Base-by-base conservation (phyloP, 495 filamentous ascomycete genomes). In the Trichoderma orchidacearum region DNA sequence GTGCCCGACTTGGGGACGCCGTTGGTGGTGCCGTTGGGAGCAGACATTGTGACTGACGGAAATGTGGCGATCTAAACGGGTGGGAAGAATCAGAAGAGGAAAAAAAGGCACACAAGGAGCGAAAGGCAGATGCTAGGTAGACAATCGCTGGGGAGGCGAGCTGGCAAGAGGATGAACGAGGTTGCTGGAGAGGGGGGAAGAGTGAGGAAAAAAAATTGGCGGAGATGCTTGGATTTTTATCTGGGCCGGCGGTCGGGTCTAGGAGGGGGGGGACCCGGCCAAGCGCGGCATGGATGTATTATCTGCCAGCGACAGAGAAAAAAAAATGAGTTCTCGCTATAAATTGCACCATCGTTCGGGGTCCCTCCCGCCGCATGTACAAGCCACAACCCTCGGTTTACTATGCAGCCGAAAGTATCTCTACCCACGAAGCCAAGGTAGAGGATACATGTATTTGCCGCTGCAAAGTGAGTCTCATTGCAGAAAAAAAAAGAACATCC, bases 1-100 rank as follows among this genome's bases (percentile, higher is more conserved):
- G 88, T 93, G 60, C 81, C 84, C 29, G 30, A 23, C 27, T 57
- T 51, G 29, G 50, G 27, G 8, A 36, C 41, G 30, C 58, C 59
- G 28, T 60, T 61, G 55, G 52, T 29, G 30, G n/a, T n/a, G n/a
- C 38, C 25, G 53, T 56, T 56, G 36, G 61, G 17, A 48, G 38
- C 30, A 57, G 65, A 63, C 50, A 58, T 67, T 51, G 60, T 54
- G 60, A 45, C 45, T 51, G 59, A 48, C 55, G n/a, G n/a, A n/a
- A n/a, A n/a, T 45, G 51, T 53, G 21, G 29, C 9, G 5, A 15
- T 15, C 4, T 32, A 27, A 11, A 53, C 2, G 30, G 30, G 27
- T 15, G n/a, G 51, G n/a, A 2, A 15, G 11, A 32, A 30, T 15
- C 3, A 18, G 30, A 6, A 30, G 28, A 53, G 13, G 5, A n/a